A percentile compares a stretch with the other conserved stretches of the same genome.
Conservation (phyloP, 495 filamentous ascomycete species). For the Neurospora sp. region DNA sequence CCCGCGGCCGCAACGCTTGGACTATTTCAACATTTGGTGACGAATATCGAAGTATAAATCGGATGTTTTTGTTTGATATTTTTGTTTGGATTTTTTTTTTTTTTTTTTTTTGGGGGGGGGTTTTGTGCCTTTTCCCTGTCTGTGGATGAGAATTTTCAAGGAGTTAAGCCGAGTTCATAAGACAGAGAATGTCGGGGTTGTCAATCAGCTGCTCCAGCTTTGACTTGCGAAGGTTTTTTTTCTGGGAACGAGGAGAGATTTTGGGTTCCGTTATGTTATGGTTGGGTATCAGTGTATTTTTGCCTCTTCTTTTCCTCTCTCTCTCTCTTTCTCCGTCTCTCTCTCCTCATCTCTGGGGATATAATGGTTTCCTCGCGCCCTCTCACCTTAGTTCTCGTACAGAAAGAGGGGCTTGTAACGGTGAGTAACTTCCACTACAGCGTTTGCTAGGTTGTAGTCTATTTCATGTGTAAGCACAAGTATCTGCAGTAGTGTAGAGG, state of each 20-base stretch:
- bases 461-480: neutral
- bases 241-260: neutral
- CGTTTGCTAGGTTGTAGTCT: slow-evolving; percentile 75
- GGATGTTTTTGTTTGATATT: neutral
- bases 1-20: neutral
- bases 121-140: neutral
- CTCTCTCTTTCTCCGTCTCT: no score
- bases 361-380: slow-evolving; percentile 4
- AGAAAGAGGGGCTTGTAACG: slow-evolving; percentile 59
- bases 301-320: neutral
- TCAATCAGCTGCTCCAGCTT: no score
- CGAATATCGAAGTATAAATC: neutral
- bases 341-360: neutral
- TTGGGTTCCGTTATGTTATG: neutral
- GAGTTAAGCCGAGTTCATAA: neutral
- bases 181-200: neutral
- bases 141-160: neutral
- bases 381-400: slow-evolving; percentile 23
- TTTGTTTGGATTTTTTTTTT: neutral
- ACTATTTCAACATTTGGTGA: neutral
- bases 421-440: slow-evolving; percentile 84
- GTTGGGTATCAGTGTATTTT: neutral
- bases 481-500: slow-evolving; percentile 6
- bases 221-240: no score
- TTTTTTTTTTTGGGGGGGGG: neutral